phyloP scores from a whole-genome alignment of 1,139 yeast species.

The Zygosaccharomyces sapae region DNA sequence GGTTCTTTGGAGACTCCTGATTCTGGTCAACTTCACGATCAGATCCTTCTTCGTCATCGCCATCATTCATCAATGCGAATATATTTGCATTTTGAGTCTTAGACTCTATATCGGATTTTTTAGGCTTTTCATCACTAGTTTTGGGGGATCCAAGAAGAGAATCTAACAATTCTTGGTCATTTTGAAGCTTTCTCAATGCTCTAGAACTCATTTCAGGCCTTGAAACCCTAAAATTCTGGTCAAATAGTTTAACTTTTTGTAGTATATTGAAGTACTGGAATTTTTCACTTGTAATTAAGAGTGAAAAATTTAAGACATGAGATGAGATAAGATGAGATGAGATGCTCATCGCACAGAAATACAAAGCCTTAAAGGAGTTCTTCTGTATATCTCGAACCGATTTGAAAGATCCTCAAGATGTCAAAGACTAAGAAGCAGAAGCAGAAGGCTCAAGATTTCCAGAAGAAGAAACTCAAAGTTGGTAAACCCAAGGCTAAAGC shows the following conservation, averaged over 20 bases:
- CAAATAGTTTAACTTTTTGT: neutral
- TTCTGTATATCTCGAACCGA: neutral
- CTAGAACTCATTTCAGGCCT: conserved; percentile 56
- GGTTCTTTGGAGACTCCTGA: conserved; percentile 11
- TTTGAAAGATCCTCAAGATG: conserved; percentile 17
- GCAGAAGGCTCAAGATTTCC: conserved; percentile 35
- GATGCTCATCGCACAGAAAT: neutral
- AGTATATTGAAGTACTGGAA: neutral
- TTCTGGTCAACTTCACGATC: conserved; percentile 22
- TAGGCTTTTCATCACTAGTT: conserved; percentile 16
- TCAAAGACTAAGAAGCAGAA: conserved; percentile 36
- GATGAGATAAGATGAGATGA: neutral
- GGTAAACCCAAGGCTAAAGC: conserved; percentile 76
- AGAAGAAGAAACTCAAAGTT: conserved; percentile 78
- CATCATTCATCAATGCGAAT: conserved; percentile 50
- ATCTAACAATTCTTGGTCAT: conserved; percentile 38
- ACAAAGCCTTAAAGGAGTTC: neutral
- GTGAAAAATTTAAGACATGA: conserved; percentile 4
- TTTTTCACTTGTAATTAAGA: neutral
- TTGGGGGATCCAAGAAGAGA: conserved; percentile 22
- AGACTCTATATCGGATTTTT: conserved; percentile 15
- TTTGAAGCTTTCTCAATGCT: conserved; percentile 52
- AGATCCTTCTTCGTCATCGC: conserved; percentile 38
- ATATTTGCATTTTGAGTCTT: conserved; percentile 40
- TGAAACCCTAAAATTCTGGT: neutral